Evolutionary conservation across 1,284 basidiomycete genomes (phyloP).

Genomic region (Cryptococcus wingfieldii): DNA sequence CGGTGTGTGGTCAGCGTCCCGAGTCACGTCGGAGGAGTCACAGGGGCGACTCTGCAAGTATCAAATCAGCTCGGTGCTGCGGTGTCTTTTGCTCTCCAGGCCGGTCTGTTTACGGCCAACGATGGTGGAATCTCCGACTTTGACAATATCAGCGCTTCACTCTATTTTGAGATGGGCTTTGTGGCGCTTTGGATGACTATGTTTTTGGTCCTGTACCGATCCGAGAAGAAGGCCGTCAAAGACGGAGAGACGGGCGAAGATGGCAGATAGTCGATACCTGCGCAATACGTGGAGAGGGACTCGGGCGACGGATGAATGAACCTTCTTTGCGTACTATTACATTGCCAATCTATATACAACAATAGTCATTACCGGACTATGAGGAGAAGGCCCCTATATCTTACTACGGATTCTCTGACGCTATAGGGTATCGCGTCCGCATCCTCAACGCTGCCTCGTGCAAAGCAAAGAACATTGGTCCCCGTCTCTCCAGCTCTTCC

Average conservation of each 20-base stretch:
- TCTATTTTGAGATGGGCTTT: slow-evolving; percentile 10
- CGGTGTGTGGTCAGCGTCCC: slow-evolving; percentile 32
- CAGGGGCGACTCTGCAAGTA: slow-evolving; percentile 42
- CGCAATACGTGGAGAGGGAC: neutral
- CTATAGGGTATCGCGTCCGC: slow-evolving; percentile 41
- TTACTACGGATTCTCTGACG: no score
- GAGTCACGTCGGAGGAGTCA: slow-evolving; percentile 37
- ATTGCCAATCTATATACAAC: no score
- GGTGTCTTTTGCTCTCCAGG: slow-evolving; percentile 41
- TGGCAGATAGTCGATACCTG: no score
- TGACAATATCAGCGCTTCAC: slow-evolving; percentile 34
- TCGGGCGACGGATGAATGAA: neutral
- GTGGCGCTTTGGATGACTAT: neutral
- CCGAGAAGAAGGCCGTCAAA: neutral
- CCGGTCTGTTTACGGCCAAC: slow-evolving; percentile 41
- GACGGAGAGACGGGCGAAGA: no score
- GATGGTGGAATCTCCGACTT: slow-evolving; percentile 32
- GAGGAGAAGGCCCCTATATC: neutral
- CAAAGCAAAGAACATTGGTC: slow-evolving; percentile 50
- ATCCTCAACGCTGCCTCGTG: slow-evolving; percentile 49
- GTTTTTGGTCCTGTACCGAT: neutral
- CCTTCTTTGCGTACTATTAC: no score
- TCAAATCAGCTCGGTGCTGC: slow-evolving; percentile 38
- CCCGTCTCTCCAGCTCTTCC: slow-evolving; percentile 41
- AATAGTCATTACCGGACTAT: no score